Base-by-base conservation (phyloP, 176 grass and related monocot genomes). In the Juncus inflexus region DNA sequence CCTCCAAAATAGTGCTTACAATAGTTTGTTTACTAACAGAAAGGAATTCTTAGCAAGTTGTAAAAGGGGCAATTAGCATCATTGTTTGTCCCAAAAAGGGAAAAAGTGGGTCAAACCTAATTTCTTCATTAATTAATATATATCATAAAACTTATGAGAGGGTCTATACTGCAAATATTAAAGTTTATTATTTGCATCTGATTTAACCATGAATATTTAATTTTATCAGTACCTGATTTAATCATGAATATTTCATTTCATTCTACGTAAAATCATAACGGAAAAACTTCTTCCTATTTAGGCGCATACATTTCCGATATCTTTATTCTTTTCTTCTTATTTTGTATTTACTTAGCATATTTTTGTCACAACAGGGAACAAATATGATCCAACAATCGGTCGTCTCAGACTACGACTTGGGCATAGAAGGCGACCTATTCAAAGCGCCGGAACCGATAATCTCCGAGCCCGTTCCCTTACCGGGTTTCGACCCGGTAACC, bases 361-460 rank as follows among this genome's bases (percentile, higher is more conserved):
- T 28, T 28, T 28, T 28, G 0, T 28, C 19, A 28, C 19, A 28
- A 72, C 73, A 99, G 95, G 86, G 72, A 12, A 65, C 62, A 45
- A 47, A 2, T 2, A 80, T 90, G 77, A 65, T 62, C 15, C 83
- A 92, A 38, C 36, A 75, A 47, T 84, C 83, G 10, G 60, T 84
- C 54, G 42, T 99, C 38, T 86, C 86, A 40, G 89, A 84, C 51
- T 99, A 99, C 65, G 80, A 94, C 58, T 76, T 99, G 42, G 95
- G 95, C 59, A 87, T 67, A 63, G 95, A 94, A 69, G 80, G 95
- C 7, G 95, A 99, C 76, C 78, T 99, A 43, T 99, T 99, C 76
- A 90, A 85, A 76, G 95, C 89, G 16, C 95, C 89, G 36, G 89
- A 94, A 77, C 72, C 74, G 57, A 87, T 99, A 63, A 80, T 94